Percentiles rank a stretch among this genome's conserved stretches.
Evolutionary conservation across 73 alveolate genomes (phyloP).

Genomic region (Blepharisma stoltei): DNA sequence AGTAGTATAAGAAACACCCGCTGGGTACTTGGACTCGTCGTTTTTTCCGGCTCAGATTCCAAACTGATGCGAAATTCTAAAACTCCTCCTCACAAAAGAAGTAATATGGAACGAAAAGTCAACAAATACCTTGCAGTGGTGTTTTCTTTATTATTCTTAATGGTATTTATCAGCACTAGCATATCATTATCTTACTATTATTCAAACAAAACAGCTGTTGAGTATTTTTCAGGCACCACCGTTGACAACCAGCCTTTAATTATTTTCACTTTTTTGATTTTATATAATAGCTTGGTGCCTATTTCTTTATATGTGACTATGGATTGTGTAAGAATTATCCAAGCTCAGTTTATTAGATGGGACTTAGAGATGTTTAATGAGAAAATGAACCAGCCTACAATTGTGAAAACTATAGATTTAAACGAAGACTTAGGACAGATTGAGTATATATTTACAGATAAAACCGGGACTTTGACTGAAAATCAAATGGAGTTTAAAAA

Average conservation of each 20-base stretch:
- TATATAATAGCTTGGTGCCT: constrained; percentile 80
- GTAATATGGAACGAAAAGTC: constrained; percentile 77
- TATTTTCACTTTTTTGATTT: constrained; percentile 64
- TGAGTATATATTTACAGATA: constrained; percentile 89
- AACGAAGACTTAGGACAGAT: constrained; percentile 92
- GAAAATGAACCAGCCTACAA: constrained; percentile 39
- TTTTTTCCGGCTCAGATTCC: constrained; percentile 93
- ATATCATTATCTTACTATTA: constrained; percentile 32
- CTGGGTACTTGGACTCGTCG: constrained; percentile 88
- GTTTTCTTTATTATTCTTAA: constrained; percentile 36
- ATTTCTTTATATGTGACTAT: constrained; percentile 75
- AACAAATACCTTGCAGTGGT: constrained; percentile 62
- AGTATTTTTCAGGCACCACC: constrained; percentile 43
- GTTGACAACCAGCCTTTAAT: constrained; percentile 41
- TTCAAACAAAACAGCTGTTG: constrained; percentile 33
- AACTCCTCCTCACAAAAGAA: constrained; percentile 59
- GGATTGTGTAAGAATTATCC: constrained; percentile 66
- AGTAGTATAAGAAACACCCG: constrained; percentile 85
- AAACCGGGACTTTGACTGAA: constrained; percentile 97
- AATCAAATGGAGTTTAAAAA: constrained; percentile 80
- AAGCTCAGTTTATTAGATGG: constrained; percentile 56
- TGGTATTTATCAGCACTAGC: constrained; percentile 38
- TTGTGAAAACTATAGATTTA: constrained; percentile 72
- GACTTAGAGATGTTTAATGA: constrained; percentile 51
- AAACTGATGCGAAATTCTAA: constrained; percentile 90